phyloP scores from a whole-genome alignment of 2,329 filamentous ascomycete species.

The Aspergillus bombycis region DNA sequence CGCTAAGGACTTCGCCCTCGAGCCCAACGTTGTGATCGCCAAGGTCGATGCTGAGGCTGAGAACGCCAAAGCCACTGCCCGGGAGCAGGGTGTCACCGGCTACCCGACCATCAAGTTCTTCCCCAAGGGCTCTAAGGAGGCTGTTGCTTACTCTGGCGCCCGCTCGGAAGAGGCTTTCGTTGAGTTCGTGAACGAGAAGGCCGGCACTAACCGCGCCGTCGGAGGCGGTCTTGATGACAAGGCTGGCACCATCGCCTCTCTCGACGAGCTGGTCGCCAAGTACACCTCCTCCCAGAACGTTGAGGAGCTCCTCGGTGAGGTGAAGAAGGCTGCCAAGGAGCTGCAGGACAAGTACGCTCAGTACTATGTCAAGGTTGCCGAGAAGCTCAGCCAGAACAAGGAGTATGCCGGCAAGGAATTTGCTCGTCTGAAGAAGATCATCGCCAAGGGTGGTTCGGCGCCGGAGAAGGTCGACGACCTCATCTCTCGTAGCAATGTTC shows the following conservation, averaged over 20 bases:
- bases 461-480: constrained; percentile 88
- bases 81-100: constrained; percentile 75
- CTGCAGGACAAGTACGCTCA: constrained; percentile 81
- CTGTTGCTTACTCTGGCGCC: constrained; percentile 72
- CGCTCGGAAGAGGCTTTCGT: constrained; percentile 78
- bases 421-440: constrained; percentile 73
- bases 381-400: constrained; percentile 78
- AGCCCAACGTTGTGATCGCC: constrained; percentile 80
- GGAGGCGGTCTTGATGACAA: constrained; percentile 78
- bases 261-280: constrained; percentile 77
- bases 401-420: constrained; percentile 85
- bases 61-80: constrained; percentile 76
- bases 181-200: constrained; percentile 82
- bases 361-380: constrained; percentile 91
- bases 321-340: constrained; percentile 69
- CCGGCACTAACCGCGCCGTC: constrained; percentile 79
- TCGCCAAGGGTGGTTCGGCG: constrained; percentile 84
- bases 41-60: constrained; percentile 94
- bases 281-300: constrained; percentile 66
- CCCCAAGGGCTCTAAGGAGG: constrained; percentile 76
- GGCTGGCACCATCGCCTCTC: constrained; percentile 78
- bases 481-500: constrained; percentile 82
- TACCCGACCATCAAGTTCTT: constrained; percentile 99
- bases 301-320: constrained; percentile 68
- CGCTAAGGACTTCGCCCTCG: constrained; percentile 77